These are phyloP conservation scores for Trichothecium roseum DNA, from an alignment of 2,329 filamentous ascomycete genomes.

Conservation along the genomic window DNA sequence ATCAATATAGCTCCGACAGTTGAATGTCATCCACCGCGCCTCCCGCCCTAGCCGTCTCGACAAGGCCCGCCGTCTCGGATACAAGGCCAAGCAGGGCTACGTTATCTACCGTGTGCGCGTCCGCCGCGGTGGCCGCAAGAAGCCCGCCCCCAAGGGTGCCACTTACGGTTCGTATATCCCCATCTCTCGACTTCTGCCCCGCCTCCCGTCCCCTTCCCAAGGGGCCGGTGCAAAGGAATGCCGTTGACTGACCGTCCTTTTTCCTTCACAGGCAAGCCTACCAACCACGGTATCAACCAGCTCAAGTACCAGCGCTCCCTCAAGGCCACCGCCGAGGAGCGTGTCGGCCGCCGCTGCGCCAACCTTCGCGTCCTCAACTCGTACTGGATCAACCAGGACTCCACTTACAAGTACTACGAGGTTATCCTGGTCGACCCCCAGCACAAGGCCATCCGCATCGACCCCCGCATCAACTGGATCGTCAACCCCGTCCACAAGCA, in stretches of 20 bases:
- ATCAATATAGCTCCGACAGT: constrained; percentile 99
- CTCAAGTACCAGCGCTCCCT: constrained; percentile 99
- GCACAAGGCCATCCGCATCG: constrained; percentile 99
- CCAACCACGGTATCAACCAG: constrained; percentile 99
- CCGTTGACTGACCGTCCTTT: constrained; percentile 6
- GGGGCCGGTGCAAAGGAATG: not conserved
- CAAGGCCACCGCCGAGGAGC: constrained; percentile 96
- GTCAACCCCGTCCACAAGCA: constrained; percentile 99
- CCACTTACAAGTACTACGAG: constrained; percentile 99
- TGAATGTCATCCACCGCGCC: constrained; percentile 99
- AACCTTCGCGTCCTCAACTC: constrained; percentile 99
- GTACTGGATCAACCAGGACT: constrained; percentile 99
- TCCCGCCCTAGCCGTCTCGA: constrained; percentile 96
- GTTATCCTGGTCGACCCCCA: constrained; percentile 99
- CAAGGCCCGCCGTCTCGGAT: constrained; percentile 99
- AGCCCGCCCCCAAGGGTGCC: constrained; percentile 91
- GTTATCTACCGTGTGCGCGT: constrained; percentile 99
- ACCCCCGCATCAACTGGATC: constrained; percentile 99
- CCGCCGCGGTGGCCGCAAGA: constrained; percentile 97
- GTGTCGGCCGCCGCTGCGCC: constrained; percentile 97
- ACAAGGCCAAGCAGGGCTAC: constrained; percentile 99
- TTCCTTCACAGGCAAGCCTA: constrained; percentile 76
- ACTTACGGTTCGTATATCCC: constrained; percentile 70
- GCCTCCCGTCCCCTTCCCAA: not conserved
- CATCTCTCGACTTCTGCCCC: too few relatives aligned